These are phyloP conservation scores for Cyberlindnera mrakii DNA, from an alignment of 805 yeast species.

Conservation along the genomic window DNA sequence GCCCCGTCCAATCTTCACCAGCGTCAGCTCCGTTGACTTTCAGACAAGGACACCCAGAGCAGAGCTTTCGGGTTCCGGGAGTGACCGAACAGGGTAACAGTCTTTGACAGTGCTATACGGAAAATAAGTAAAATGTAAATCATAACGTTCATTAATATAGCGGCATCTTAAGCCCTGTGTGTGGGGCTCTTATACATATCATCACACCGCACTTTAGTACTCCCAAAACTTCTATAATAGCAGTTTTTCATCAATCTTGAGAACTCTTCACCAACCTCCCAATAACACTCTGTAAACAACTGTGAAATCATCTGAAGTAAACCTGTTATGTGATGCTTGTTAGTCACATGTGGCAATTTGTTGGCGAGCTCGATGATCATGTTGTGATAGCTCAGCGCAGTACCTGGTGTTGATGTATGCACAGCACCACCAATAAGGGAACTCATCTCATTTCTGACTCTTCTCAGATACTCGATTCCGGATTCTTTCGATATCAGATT, in stretches of 20 bases:
- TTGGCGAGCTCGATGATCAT: slow-evolving; percentile 36
- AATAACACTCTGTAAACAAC: slow-evolving; percentile 36
- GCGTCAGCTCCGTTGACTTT: no score
- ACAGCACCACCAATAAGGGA: slow-evolving; percentile 26
- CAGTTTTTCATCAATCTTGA: slow-evolving; percentile 48
- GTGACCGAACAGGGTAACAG: no score
- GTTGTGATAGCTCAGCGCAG: slow-evolving; percentile 34
- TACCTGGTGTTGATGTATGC: slow-evolving; percentile 26
- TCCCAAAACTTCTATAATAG: slow-evolving; percentile 47
- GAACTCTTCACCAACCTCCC: slow-evolving; percentile 55
- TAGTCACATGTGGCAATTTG: slow-evolving; percentile 31
- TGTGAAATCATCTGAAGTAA: slow-evolving; percentile 40
- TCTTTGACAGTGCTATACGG: no score
- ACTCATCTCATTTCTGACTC: slow-evolving; percentile 40
- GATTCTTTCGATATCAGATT: slow-evolving; percentile 35
- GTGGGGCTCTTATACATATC: slow-evolving; percentile 40
- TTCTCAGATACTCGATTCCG: slow-evolving; percentile 43
- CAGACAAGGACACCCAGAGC: no score
- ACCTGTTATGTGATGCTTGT: slow-evolving; percentile 50
- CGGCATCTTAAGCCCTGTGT: slow-evolving; percentile 16
- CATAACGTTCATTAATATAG: not conserved
- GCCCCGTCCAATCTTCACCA: no score
- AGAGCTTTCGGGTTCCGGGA: no score
- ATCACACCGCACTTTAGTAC: slow-evolving; percentile 38
- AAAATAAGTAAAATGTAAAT: not conserved